These are phyloP conservation scores for Cucumis cinereus DNA, from an alignment of 306 rosid genomes.

Conservation along the genomic window DNA sequence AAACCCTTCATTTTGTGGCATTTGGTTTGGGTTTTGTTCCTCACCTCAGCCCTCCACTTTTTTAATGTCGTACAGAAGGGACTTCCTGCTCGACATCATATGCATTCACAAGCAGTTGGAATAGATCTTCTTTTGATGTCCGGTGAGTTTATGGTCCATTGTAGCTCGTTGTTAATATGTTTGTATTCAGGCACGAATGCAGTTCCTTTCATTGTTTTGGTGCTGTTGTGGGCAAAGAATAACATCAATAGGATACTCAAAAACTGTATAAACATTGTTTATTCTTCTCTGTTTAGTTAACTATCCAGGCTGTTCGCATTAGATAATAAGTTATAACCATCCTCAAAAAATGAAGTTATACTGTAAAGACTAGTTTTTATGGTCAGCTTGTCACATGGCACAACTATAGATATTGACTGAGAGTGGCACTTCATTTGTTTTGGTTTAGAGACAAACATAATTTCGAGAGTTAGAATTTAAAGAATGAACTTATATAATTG, in stretches of 20 bases:
- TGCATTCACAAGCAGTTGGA: slow-evolving; percentile 37
- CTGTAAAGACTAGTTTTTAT: neutral
- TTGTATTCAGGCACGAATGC: neutral
- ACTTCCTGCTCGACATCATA: slow-evolving; percentile 33
- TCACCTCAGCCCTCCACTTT: neutral
- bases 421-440: neutral
- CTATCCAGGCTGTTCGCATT: neutral
- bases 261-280: neutral
- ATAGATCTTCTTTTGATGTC: slow-evolving; percentile 38
- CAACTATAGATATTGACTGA: neutral
- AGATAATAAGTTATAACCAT: neutral
- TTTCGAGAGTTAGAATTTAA: neutral
- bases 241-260: neutral
- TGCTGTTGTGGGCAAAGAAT: neutral
- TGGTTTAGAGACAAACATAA: neutral
- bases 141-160: slow-evolving; percentile 46
- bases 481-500: neutral
- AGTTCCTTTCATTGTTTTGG: neutral
- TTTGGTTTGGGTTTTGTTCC: slow-evolving; percentile 15
- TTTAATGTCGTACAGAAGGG: slow-evolving; percentile 42
- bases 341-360: neutral
- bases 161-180: neutral
- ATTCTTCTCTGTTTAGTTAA: neutral
- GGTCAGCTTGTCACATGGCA: neutral
- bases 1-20: neutral